Base-by-base conservation (phyloP, 73 alveolate species). In the Breviolum minutum region DNA sequence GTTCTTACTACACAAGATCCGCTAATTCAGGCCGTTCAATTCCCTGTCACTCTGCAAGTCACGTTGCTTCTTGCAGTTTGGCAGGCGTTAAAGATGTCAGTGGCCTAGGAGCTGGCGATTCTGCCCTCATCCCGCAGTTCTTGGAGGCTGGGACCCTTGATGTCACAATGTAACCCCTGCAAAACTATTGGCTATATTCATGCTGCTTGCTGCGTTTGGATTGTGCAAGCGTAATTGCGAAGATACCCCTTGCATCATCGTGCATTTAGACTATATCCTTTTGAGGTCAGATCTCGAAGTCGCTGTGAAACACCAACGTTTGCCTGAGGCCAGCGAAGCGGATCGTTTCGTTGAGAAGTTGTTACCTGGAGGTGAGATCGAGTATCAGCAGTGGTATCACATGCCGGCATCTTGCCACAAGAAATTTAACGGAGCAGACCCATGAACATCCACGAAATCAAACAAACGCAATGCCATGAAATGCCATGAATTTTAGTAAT, bases 311-410 rank as follows among this genome's bases (percentile, higher is more conserved):
- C 81, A 71, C 81, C 19, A 48, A 71, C 29, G 13, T 20, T 12
- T 20, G 81, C 13, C 81, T 13, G 69, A 80, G 88, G 88, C 27
- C 32, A 66, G 16, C 16, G 88, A 80, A 80, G 88, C 88, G 5
- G 88, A 80, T 27, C 40, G 26, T 4, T 83, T 54, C 76, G 60
- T 83, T 83, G 76, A 61, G 92, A 54, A 62, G 14, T 80, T 92
- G 80, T 73, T 80, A 12, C 89, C 98, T 30, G 98, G 98, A 5
- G 98, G 98, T 22, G 98, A 92, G 98, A 92, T 92, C 62, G 98
- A 92, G 54, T 92, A 74, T 40, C 98, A 92, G 90, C 98, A 92
- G 98, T 92, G 98, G 98, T 92, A 92, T 64, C 98, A 92, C 98
- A 92, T 92, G 98, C 98, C 98, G 27, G 97, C 2, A 0, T 54